These are phyloP conservation scores for Mycena epipterygia DNA, from an alignment of 768 basidiomycete species.

Conservation along the genomic window DNA sequence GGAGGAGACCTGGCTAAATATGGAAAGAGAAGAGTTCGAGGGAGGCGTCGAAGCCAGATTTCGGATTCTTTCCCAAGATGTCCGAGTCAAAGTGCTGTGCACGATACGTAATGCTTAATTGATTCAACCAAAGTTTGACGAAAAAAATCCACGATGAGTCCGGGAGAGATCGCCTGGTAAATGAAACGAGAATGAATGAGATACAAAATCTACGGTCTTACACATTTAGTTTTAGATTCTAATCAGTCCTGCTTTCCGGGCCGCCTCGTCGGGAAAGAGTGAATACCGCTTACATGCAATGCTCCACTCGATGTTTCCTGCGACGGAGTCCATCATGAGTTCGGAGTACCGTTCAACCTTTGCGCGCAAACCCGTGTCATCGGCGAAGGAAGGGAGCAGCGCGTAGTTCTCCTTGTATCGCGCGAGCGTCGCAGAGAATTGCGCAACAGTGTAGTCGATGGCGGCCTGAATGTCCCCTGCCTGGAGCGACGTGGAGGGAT, in stretches of 20 bases:
- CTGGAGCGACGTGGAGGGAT: constrained; percentile 27
- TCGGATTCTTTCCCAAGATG: no score
- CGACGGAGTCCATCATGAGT: constrained; percentile 38
- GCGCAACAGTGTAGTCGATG: constrained; percentile 37
- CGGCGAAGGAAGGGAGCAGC: constrained; percentile 22
- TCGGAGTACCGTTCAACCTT: constrained; percentile 33
- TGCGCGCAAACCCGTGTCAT: constrained; percentile 4
- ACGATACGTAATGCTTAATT: no score
- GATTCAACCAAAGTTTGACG: no score
- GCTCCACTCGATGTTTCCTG: constrained; percentile 41
- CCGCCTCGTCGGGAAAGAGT: constrained; percentile 28
- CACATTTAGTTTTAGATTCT: constrained; percentile 6
- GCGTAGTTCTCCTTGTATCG: constrained; percentile 31
- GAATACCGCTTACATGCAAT: constrained; percentile 36
- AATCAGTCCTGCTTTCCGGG: constrained; percentile 26
- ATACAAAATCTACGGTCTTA: no score
- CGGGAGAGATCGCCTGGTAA: no score
- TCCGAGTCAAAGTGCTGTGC: no score
- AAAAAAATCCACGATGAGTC: no score
- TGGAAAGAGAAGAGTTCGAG: no score
- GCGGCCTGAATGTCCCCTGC: constrained; percentile 36
- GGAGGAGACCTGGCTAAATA: no score
- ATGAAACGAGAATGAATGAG: no score
- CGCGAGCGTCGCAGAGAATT: constrained; percentile 22
- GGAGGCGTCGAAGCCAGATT: no score